Evolutionary conservation across 257 asterid species (phyloP), one percentile per base, ranked within the genome.

Genomic region (Solanum clarkiae): DNA sequence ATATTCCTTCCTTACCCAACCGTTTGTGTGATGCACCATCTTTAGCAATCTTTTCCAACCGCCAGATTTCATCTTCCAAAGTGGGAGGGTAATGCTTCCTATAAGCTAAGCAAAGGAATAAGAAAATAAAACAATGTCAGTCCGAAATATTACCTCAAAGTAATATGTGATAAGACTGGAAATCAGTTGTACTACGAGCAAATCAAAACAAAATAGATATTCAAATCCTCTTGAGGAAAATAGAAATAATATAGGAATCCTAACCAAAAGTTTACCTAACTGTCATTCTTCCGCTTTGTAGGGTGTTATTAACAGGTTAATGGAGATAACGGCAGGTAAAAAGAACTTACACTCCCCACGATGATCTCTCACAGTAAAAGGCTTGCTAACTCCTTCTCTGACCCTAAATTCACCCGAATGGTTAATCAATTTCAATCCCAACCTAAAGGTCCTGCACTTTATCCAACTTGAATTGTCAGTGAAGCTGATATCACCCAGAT

Each of bases 391-490:
- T 55, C 94, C 99, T 89, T 96, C 99, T 87, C 95, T 92, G 7
- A 96, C 85, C 79, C 86, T 84, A 13, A 29, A 60, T 24, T 90
- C 91, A 81, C 85, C 86, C 47, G 90, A 84, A 70, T 18, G 29
- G 42, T 57, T n/a, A 49, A 62, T 86, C 47, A 86, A 86, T 86
- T 86, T 90, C 40, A 90, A 92, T 4, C 94, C 98, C 88, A 96
- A 87, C 75, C 97, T 91, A 81, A 96, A 96, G 85, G 87, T 95
- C 63, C 98, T 94, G 85, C 97, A 90, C 87, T 98, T 92, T 44
- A 84, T 86, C 99, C 99, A 96, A 89, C 98, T 95, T 4, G 98
- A 95, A 84, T 96, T 96, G 84, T 96, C 99, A 0, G 99, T 95
- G 86, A 96, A 91, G 88, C 84, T 86, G 77, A 95, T 44, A 26